Conservation (phyloP, 441 rosid genomes). For the Theobroma grandiflorum region DNA sequence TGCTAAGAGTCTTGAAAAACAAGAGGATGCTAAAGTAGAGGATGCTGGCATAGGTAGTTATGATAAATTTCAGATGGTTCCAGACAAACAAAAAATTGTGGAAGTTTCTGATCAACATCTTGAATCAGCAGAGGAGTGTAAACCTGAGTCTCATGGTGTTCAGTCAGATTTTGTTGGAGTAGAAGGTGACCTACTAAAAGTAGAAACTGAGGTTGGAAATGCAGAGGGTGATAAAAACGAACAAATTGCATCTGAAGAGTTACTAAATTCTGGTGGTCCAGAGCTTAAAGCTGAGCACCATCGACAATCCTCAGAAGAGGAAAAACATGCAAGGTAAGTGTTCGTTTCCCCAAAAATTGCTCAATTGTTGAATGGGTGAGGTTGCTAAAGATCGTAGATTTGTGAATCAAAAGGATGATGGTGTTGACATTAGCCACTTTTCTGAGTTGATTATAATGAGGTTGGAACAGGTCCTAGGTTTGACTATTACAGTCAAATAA, state of each 20-base stretch:
- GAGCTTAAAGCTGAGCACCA: constrained; percentile 23
- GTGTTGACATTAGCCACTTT: neutral
- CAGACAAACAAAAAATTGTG: constrained; percentile 6
- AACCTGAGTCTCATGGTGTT: neutral
- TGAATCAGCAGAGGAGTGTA: constrained; percentile 19
- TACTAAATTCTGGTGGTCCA: constrained; percentile 23
- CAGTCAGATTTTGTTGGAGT: constrained; percentile 23
- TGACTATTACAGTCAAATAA: neutral
- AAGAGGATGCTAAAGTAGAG: constrained; percentile 14
- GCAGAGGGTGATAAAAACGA: constrained; percentile 27
- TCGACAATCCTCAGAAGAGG: constrained; percentile 22
- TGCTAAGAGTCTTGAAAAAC: constrained; percentile 16
- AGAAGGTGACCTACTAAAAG: constrained; percentile 22
- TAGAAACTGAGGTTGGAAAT: constrained; percentile 13
- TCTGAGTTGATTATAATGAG: neutral
- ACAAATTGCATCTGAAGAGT: constrained; percentile 7
- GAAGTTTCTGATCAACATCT: constrained; percentile 27
- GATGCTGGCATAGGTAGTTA: constrained; percentile 19
- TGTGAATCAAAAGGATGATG: neutral
- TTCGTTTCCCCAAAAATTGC: neutral
- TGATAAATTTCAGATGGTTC: constrained; percentile 4
- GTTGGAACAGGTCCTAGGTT: neutral
- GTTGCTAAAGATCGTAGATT: neutral
- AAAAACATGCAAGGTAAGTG: constrained; percentile 38
- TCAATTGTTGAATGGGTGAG: neutral